Conservation (phyloP, 192 early-diverging fungal species). For the Podila epigama region DNA sequence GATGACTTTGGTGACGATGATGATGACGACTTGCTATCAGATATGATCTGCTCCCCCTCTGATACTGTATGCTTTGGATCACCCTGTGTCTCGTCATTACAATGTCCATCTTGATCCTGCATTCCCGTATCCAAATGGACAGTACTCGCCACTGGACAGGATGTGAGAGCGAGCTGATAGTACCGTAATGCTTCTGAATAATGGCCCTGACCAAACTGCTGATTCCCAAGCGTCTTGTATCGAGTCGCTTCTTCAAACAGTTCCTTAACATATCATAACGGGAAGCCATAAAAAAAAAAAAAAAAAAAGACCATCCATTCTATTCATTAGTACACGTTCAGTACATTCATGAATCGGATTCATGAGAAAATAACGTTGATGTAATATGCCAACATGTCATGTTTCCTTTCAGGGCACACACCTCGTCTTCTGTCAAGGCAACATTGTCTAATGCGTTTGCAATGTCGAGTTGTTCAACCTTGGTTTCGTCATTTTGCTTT, state of each 20-base stretch:
- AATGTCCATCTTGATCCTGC: not conserved
- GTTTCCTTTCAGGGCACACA: not conserved
- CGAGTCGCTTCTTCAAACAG: conserved; percentile 53
- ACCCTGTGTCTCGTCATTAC: conserved; percentile 12
- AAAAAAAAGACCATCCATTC: too few relatives aligned
- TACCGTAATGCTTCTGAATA: conserved; percentile 52
- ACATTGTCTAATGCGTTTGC: conserved; percentile 32
- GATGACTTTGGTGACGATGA: not conserved
- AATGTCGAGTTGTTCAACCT: conserved; percentile 31
- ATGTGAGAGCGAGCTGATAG: conserved; percentile 54
- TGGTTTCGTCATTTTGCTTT: conserved; percentile 9
- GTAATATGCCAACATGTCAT: too few relatives aligned
- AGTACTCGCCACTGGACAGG: conserved; percentile 37
- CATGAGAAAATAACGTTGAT: too few relatives aligned
- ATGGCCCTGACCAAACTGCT: conserved; percentile 50
- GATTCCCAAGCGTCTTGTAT: conserved; percentile 58
- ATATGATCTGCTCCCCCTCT: not conserved
- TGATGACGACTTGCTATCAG: too few relatives aligned
- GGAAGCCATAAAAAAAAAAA: not conserved
- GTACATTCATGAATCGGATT: too few relatives aligned
- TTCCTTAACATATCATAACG: too few relatives aligned
- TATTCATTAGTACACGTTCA: too few relatives aligned
- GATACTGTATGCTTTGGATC: not conserved
- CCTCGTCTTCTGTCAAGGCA: conserved; percentile 47
- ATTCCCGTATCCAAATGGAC: not conserved